Conservation (phyloP, 1,284 basidiomycete genomes). For the Stereum hirsutum region DNA sequence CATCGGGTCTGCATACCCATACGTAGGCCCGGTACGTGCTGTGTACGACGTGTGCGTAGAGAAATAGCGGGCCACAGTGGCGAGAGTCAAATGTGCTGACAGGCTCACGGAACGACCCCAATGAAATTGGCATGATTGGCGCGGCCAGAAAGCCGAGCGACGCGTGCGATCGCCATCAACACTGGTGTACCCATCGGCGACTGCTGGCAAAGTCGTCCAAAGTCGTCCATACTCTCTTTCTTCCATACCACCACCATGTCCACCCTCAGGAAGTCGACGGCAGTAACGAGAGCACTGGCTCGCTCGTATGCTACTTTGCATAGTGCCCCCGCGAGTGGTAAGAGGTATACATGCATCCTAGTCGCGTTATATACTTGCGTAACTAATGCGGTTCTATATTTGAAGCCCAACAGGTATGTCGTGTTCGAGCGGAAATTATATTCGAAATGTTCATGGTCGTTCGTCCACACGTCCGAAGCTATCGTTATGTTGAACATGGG, state of each 20-base stretch:
- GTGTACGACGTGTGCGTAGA: too few relatives aligned
- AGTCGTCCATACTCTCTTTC: neutral
- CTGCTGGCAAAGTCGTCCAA: too few relatives aligned
- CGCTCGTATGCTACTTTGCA: constrained; percentile 28
- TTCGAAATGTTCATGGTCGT: neutral
- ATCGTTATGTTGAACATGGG: constrained; percentile 99
- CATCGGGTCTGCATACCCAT: too few relatives aligned
- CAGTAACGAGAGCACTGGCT: constrained; percentile 12
- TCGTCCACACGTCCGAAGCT: constrained; percentile 31
- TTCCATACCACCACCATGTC: constrained; percentile 4
- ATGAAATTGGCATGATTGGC: too few relatives aligned
- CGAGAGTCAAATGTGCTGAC: too few relatives aligned
- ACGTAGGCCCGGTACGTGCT: too few relatives aligned
- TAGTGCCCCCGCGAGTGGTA: constrained; percentile 22
- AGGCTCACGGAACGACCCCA: too few relatives aligned
- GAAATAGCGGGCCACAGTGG: too few relatives aligned
- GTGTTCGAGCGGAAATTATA: too few relatives aligned
- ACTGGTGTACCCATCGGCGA: too few relatives aligned
- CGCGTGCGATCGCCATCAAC: too few relatives aligned
- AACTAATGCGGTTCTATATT: constrained; percentile 5
- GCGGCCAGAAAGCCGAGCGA: too few relatives aligned
- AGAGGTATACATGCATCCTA: constrained; percentile 20
- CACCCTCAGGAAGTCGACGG: constrained; percentile 5
- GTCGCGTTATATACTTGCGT: neutral
- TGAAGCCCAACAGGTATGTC: constrained; percentile 53